Evolutionary conservation across 805 yeast species (phyloP).

Genomic region (Brettanomyces sp.): DNA sequence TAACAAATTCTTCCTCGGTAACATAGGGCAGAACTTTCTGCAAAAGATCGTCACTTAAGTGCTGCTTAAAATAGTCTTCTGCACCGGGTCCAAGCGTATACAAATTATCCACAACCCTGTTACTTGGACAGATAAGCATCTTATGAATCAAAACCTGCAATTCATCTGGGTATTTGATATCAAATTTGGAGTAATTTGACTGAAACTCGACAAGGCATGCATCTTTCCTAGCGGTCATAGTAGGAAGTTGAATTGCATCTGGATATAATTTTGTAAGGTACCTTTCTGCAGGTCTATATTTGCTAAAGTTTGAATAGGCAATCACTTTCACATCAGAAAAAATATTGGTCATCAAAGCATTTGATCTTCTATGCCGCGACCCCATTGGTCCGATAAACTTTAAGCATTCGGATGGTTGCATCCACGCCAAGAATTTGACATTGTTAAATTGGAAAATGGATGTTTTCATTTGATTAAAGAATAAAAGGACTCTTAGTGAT

Average conservation of each 20-base stretch:
- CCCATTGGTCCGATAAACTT: slow-evolving; percentile 54
- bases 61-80: slow-evolving; percentile 32
- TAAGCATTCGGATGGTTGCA: slow-evolving; percentile 48
- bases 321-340: slow-evolving; percentile 50
- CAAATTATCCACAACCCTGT: slow-evolving; percentile 36
- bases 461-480: slow-evolving; percentile 20
- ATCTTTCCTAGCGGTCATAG: slow-evolving; percentile 12
- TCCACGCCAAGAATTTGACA: slow-evolving; percentile 66
- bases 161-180: slow-evolving; percentile 34
- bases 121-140: slow-evolving; percentile 36
- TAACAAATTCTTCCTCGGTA: slow-evolving; percentile 43
- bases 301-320: slow-evolving; percentile 31
- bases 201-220: slow-evolving; percentile 23
- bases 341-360: slow-evolving; percentile 55
- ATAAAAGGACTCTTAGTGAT: slow-evolving; percentile 30
- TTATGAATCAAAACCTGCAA: slow-evolving; percentile 63
- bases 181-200: slow-evolving; percentile 20
- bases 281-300: slow-evolving; percentile 8
- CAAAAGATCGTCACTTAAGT: slow-evolving; percentile 30
- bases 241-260: slow-evolving; percentile 17
- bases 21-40: slow-evolving; percentile 39
- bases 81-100: slow-evolving; percentile 78
- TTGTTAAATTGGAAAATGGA: slow-evolving; percentile 32
- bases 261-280: slow-evolving; percentile 3
- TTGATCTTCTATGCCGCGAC: slow-evolving; percentile 44